A percentile compares a stretch with the other conserved stretches of the same genome.
Evolutionary conservation across 2,329 filamentous ascomycete species (phyloP).

Genomic region (Penicillium sp.): DNA sequence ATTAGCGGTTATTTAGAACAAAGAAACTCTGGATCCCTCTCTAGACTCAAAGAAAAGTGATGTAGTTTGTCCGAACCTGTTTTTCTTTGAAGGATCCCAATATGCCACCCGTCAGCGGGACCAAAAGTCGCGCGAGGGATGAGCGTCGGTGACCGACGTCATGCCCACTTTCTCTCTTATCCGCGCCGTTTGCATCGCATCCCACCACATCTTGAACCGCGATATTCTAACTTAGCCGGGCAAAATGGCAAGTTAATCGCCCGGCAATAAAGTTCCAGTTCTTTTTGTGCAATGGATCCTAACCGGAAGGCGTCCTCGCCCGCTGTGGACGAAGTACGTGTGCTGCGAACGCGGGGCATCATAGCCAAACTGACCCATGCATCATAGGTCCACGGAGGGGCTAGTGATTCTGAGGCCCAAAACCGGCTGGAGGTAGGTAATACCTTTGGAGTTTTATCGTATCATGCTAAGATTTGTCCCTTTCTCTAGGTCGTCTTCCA

Average conservation of each 20-base stretch:
- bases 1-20: neutral
- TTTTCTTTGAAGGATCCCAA: neutral
- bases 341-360: neutral
- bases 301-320: conserved; percentile 8
- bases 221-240: neutral
- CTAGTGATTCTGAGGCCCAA: conserved; percentile 39
- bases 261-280: conserved; percentile 2
- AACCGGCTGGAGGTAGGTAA: conserved; percentile 41
- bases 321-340: conserved; percentile 25
- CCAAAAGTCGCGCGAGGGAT: neutral
- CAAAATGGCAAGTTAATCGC: conserved; percentile 19
- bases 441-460: neutral
- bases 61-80: neutral
- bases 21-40: neutral
- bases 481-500: conserved; percentile 60
- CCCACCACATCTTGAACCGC: conserved; percentile 7
- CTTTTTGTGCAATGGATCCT: conserved; percentile 20
- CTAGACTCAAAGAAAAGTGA: neutral
- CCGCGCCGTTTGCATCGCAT: conserved; percentile 15
- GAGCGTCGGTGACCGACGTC: conserved; percentile 26
- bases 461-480: neutral
- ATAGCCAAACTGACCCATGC: conserved; percentile 17
- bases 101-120: neutral
- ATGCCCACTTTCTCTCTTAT: conserved; percentile 27
- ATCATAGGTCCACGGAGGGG: conserved; percentile 35